phyloP scores from a whole-genome alignment of 805 yeast species.

The Lipomyces oligophaga region DNA sequence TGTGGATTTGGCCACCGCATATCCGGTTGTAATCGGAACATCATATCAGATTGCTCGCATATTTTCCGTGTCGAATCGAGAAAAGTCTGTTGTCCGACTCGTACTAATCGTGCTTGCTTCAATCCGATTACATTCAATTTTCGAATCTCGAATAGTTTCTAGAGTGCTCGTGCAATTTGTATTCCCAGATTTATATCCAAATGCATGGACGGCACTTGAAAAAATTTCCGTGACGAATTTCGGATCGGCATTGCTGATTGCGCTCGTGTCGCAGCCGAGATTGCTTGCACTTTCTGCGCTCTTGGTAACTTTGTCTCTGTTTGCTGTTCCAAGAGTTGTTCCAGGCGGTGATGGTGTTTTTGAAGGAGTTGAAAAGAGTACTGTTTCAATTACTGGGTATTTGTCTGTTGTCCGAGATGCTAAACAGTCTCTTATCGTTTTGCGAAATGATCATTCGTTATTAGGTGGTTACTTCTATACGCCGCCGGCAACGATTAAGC shows the following conservation, averaged over 20 bases:
- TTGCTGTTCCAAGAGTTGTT: background rate
- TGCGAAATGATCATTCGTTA: slow-evolving; percentile 25
- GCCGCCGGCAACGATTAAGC: slow-evolving; percentile 8
- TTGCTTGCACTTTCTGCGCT: slow-evolving; percentile 1
- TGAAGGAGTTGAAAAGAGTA: slow-evolving; percentile 3
- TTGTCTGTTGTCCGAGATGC: slow-evolving; percentile 16
- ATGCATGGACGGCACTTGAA: slow-evolving; percentile 3
- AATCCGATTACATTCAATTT: slow-evolving; percentile 7
- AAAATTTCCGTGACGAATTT: slow-evolving; percentile 1
- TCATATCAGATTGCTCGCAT: slow-evolving; percentile 8
- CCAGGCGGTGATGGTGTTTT: background rate
- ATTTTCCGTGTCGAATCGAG: slow-evolving; percentile 4
- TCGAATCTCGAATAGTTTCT: slow-evolving; percentile 6
- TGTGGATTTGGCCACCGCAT: slow-evolving; percentile 5
- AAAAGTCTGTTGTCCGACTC: slow-evolving; percentile 10
- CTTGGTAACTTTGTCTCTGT: background rate
- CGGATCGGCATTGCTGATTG: slow-evolving; percentile 1
- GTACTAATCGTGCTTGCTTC: slow-evolving; percentile 4
- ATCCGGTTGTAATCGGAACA: slow-evolving; percentile 13
- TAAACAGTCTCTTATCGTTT: background rate
- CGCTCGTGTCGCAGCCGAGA: slow-evolving; percentile 5
- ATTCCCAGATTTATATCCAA: background rate
- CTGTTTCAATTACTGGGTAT: slow-evolving; percentile 19
- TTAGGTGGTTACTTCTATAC: slow-evolving; percentile 17
- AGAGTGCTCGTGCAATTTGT: slow-evolving; percentile 3